Evolutionary conservation across 176 grass and related monocot species (phyloP).

Genomic region (Pontederia crassipes): DNA sequence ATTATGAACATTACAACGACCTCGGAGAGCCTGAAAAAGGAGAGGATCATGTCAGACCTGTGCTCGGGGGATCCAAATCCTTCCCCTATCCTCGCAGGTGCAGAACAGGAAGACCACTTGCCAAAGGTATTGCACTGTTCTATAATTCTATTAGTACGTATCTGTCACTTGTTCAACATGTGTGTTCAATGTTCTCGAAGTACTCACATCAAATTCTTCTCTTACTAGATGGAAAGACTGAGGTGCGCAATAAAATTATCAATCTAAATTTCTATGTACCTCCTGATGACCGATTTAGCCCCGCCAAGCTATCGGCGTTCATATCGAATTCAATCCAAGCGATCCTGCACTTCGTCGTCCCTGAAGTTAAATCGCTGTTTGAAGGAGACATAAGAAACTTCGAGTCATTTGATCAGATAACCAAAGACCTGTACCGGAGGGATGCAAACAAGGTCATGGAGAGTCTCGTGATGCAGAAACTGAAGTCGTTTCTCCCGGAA

Average conservation of each 20-base stretch:
- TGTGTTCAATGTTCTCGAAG: not conserved
- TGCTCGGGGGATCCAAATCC: constrained; percentile 42
- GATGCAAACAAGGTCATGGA: constrained; percentile 14
- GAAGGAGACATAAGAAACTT: constrained; percentile 46
- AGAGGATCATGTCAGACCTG: constrained; percentile 36
- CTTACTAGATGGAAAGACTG: constrained; percentile 35
- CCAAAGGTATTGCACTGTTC: constrained; percentile 17
- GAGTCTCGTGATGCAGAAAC: constrained; percentile 34
- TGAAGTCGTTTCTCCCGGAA: constrained; percentile 51
- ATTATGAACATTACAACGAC: constrained; percentile 80
- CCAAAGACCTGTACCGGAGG: constrained; percentile 45
- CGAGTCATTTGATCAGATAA: constrained; percentile 48
- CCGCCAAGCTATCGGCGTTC: constrained; percentile 56
- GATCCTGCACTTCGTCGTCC: constrained; percentile 62
- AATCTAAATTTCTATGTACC: constrained; percentile 89
- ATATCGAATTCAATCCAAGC: constrained; percentile 53
- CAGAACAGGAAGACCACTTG: constrained; percentile 60
- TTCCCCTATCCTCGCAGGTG: constrained; percentile 73
- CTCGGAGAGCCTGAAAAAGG: constrained; percentile 54
- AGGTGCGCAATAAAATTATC: constrained; percentile 54
- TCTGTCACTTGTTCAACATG: not conserved
- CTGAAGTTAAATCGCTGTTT: constrained; percentile 48
- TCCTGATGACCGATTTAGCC: constrained; percentile 84
- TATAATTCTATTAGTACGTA: not conserved
- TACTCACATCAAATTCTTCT: constrained; percentile 1